phyloP scores from a whole-genome alignment of 2,329 filamentous ascomycete species.

The Ceratocystis cacaofunesta region DNA sequence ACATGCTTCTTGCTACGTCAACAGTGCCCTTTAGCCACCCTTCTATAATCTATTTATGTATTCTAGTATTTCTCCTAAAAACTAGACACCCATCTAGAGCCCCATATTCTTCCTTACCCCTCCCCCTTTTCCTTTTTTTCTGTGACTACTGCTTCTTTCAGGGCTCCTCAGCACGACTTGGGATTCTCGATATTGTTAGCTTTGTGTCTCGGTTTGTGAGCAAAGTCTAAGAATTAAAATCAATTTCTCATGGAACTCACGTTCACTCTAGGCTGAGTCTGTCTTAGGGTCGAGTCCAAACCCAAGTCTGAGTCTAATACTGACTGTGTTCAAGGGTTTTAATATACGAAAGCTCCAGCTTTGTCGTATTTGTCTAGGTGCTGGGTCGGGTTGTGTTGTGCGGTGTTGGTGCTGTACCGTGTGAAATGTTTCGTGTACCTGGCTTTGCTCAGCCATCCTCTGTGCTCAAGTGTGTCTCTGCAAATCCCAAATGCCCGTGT shows the following conservation, averaged over 20 bases:
- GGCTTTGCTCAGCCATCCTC: slow-evolving; percentile 2
- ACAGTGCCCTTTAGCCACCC: background rate
- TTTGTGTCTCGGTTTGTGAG: background rate
- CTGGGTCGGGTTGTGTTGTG: too few species aligned
- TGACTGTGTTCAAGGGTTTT: background rate
- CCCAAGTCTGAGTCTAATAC: background rate
- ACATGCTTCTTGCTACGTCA: background rate
- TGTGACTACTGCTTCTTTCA: background rate
- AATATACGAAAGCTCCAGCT: background rate
- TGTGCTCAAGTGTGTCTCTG: background rate
- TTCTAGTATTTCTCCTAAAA: background rate
- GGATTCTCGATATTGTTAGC: background rate
- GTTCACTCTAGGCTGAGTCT: background rate
- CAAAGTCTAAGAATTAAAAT: background rate
- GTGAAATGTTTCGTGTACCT: slow-evolving; percentile 1
- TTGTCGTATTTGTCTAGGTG: background rate
- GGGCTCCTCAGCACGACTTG: background rate
- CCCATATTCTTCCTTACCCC: background rate
- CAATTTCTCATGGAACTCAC: background rate
- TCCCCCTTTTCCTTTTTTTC: background rate
- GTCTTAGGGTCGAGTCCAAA: background rate
- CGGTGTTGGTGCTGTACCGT: background rate
- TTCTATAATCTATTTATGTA: background rate
- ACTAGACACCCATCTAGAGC: background rate
- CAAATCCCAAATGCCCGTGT: background rate